Evolutionary conservation across 805 yeast species (phyloP).

Genomic region (Torulaspora franciscae): DNA sequence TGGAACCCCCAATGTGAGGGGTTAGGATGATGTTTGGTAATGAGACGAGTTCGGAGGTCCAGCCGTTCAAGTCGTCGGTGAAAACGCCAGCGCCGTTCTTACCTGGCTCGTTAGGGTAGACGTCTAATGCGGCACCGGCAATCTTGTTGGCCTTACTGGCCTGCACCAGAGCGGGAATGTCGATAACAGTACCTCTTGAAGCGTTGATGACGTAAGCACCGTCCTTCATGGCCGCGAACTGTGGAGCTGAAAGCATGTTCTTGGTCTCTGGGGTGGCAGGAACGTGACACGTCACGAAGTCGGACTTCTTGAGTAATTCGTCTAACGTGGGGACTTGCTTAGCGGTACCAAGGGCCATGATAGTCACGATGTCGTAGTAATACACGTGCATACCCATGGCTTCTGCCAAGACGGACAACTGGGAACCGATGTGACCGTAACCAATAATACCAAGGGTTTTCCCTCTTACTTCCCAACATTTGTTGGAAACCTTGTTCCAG

Average conservation of each 20-base stretch:
- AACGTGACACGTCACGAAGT: slow-evolving; percentile 89
- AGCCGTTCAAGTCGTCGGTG: slow-evolving; percentile 64
- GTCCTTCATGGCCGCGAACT: slow-evolving; percentile 92
- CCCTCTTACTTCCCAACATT: slow-evolving; percentile 99
- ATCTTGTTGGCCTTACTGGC: slow-evolving; percentile 91
- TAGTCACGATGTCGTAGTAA: slow-evolving; percentile 85
- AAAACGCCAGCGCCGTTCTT: slow-evolving; percentile 86
- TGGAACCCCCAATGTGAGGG: slow-evolving; percentile 98
- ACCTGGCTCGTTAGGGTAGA: slow-evolving; percentile 95
- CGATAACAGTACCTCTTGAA: slow-evolving; percentile 96
- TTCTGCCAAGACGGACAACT: slow-evolving; percentile 93
- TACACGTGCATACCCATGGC: slow-evolving; percentile 95
- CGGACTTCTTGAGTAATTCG: slow-evolving; percentile 74
- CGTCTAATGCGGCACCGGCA: slow-evolving; percentile 97
- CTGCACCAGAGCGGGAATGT: slow-evolving; percentile 85
- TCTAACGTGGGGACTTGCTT: slow-evolving; percentile 82
- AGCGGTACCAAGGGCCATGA: slow-evolving; percentile 96
- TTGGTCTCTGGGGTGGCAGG: slow-evolving; percentile 93
- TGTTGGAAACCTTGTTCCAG: slow-evolving; percentile 94
- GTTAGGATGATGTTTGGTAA: slow-evolving; percentile 87
- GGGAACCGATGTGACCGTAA: slow-evolving; percentile 97
- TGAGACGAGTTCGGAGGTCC: slow-evolving; percentile 77
- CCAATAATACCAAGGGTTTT: slow-evolving; percentile 96
- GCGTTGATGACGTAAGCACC: slow-evolving; percentile 94
- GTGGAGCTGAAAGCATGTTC: slow-evolving; percentile 82